A percentile compares a stretch with the other conserved stretches of the same genome.
Conservation (phyloP, 768 basidiomycete species). For the Psilocybe tampanensis region DNA sequence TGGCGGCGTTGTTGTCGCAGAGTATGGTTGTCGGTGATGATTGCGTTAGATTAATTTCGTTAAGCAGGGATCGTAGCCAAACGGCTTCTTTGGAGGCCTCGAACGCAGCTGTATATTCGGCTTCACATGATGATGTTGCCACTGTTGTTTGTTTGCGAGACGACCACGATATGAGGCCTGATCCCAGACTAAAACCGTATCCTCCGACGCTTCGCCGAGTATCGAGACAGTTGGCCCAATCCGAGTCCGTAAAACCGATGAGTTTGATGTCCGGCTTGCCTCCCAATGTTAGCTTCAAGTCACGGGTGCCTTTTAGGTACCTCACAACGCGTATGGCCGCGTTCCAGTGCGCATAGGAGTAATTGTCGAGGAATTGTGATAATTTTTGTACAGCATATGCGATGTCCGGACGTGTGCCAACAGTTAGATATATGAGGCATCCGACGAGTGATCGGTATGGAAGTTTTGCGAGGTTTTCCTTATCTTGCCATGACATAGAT, state of each 20-base stretch:
- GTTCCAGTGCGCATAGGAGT: conserved; percentile 25
- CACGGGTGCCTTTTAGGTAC: conserved; percentile 21
- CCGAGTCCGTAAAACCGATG: conserved; percentile 25
- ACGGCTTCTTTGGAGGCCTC: conserved; percentile 27
- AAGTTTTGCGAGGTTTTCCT: conserved; percentile 11
- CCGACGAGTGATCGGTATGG: conserved; percentile 21
- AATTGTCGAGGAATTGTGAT: conserved; percentile 31
- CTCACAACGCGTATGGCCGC: conserved; percentile 23
- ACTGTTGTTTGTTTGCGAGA: conserved; percentile 35
- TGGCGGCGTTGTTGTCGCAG: conserved; percentile 41
- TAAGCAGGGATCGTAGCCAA: conserved; percentile 18
- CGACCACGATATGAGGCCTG: conserved; percentile 30
- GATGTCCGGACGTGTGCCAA: conserved; percentile 1
- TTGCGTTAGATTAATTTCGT: conserved; percentile 6
- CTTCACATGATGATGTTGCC: conserved; percentile 34
- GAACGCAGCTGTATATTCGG: conserved; percentile 45
- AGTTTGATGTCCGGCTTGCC: conserved; percentile 20
- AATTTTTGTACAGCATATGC: conserved; percentile 13
- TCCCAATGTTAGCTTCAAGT: conserved; percentile 15
- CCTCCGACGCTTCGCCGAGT: conserved; percentile 23
- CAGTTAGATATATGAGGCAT: conserved; percentile 11
- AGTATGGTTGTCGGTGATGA: conserved; percentile 11
- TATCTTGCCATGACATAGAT: background rate
- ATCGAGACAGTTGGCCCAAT: conserved; percentile 27
- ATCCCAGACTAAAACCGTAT: conserved; percentile 23